Base-by-base conservation (phyloP, 306 rosid species). In the Pterocarpus macrocarpus region DNA sequence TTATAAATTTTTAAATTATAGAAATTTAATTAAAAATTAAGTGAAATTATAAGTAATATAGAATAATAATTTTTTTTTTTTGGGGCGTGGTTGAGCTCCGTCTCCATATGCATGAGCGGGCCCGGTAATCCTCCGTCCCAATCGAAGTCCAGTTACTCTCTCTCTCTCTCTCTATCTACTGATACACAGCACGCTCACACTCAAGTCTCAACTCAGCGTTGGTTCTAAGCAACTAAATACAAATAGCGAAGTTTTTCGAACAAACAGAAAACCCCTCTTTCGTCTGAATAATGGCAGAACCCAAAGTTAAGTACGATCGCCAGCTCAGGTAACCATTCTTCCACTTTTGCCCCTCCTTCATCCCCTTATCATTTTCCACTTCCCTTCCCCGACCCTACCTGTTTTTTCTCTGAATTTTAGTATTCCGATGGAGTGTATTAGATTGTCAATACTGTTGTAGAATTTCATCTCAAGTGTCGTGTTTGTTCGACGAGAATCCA, bases 241-340 rank as follows among this genome's bases (percentile, higher is more conserved):
- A 16, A 55, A 5, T 55, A 55, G 9, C 61, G 9, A 55, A 55
- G 10, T 22, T 22, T 14, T 50, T 5, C 15, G 4, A 4, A 3
- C 17, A 5, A 6, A 16, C 4, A 6, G 28, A n/a, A n/a, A 55
- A n/a, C 1, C 58, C 58, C 50, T 8, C 12, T 1, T 45, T 0
- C 12, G 5, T 45, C 50, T 45, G 59, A 67, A 38, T 76, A 86
- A 92, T 92, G 97, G 94, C 90, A n/a, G 97, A 92, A 82, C 91
- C 91, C 80, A 92, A 87, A 78, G 79, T 82, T 81, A 92, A 92
- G 73, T 92, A 92, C 88, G 97, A 90, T 86, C 97, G 97, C 57
- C 97, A 92, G 71, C 97, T 92, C 90, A 89, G 97, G 97, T 92
- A 68, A 78, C 75, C 44, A 44, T 83, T 83, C 67, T 12, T 50